Conservation (phyloP, 305 asterid species). For the Vinca major region DNA sequence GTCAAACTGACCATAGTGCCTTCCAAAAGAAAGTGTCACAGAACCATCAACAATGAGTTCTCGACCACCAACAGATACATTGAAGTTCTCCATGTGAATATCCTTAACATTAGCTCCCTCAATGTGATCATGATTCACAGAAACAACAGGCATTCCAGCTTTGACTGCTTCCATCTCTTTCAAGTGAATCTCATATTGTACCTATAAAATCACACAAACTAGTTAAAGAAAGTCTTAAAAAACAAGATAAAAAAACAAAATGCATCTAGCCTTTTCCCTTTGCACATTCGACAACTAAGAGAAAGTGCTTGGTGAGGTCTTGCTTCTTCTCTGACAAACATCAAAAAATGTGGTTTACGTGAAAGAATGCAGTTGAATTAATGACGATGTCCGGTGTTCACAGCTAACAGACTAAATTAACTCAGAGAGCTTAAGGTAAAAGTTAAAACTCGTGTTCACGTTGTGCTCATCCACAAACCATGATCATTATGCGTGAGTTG, state of each 20-base stretch:
- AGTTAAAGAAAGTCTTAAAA: background rate
- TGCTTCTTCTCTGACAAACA: background rate
- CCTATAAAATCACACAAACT: constrained; percentile 32
- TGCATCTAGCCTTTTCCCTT: background rate
- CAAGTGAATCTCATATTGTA: constrained; percentile 71
- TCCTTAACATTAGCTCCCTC: constrained; percentile 76
- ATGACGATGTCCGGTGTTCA: background rate
- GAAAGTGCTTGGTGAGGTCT: background rate
- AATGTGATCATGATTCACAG: constrained; percentile 62
- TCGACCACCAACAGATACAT: constrained; percentile 89
- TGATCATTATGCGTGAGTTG: background rate
- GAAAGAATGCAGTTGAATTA: background rate
- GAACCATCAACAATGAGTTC: constrained; percentile 89
- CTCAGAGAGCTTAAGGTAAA: background rate
- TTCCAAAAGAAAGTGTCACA: constrained; percentile 77
- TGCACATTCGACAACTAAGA: background rate
- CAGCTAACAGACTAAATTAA: background rate
- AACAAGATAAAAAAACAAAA: background rate
- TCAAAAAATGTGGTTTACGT: background rate
- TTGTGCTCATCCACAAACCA: background rate
- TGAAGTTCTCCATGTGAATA: constrained; percentile 88
- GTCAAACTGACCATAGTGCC: constrained; percentile 80
- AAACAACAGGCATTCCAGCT: constrained; percentile 89
- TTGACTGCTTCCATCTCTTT: constrained; percentile 91
- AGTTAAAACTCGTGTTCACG: background rate